Evolutionary conservation across 2,329 filamentous ascomycete species (phyloP).

Genomic region (Aspergillus oerlinghausenensis): DNA sequence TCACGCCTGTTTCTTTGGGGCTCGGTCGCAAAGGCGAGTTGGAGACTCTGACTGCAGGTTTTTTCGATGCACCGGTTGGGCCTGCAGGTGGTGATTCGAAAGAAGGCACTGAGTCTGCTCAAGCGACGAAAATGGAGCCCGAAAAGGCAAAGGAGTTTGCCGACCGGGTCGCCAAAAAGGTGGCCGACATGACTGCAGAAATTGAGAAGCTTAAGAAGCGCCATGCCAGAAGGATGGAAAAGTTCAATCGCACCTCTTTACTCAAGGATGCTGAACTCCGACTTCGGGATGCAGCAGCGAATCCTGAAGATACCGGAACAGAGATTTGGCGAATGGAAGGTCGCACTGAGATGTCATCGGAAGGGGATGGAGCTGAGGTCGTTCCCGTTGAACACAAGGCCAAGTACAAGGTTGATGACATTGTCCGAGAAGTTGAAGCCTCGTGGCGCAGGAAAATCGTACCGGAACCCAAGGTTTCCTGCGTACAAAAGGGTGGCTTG

Average conservation of each 20-base stretch:
- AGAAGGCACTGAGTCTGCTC: slow-evolving; percentile 26
- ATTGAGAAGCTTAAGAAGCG: slow-evolving; percentile 78
- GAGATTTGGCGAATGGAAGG: slow-evolving; percentile 64
- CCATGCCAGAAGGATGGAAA: slow-evolving; percentile 70
- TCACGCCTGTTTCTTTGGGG: slow-evolving; percentile 80
- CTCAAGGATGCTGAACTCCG: slow-evolving; percentile 72
- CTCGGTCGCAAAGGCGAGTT: slow-evolving; percentile 81
- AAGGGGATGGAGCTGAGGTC: slow-evolving; percentile 32
- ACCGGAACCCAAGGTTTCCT: slow-evolving; percentile 60
- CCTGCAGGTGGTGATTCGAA: slow-evolving; percentile 24
- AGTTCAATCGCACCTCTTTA: slow-evolving; percentile 65
- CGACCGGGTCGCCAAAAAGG: slow-evolving; percentile 67
- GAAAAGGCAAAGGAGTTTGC: slow-evolving; percentile 82
- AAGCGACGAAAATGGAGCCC: slow-evolving; percentile 61
- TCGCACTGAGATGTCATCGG: slow-evolving; percentile 28
- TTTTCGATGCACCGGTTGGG: slow-evolving; percentile 62
- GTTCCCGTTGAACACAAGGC: slow-evolving; percentile 40
- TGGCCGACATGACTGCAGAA: slow-evolving; percentile 70
- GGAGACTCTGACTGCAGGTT: slow-evolving; percentile 73
- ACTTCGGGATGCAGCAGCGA: slow-evolving; percentile 61
- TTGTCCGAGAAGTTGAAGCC: slow-evolving; percentile 70
- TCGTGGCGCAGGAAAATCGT: slow-evolving; percentile 64
- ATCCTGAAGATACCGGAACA: slow-evolving; percentile 49
- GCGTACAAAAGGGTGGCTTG: slow-evolving; percentile 73
- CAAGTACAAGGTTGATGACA: slow-evolving; percentile 57